A percentile compares a stretch with the other conserved stretches of the same genome.
Conservation (phyloP, 371 early-diverging fungal species). For the Lichtheimia ornata region DNA sequence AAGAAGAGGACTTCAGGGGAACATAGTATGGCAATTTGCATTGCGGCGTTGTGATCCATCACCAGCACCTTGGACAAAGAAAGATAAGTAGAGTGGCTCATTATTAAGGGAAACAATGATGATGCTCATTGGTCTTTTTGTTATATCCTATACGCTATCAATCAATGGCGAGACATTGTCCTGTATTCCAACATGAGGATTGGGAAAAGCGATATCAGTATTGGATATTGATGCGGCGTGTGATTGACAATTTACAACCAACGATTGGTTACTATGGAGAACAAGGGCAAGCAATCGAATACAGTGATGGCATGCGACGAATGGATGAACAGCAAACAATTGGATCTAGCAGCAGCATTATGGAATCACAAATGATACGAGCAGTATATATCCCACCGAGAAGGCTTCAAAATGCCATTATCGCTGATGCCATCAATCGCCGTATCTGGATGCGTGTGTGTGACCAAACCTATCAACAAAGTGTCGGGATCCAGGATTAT, state of each 20-base stretch:
- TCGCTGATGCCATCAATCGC: conserved; percentile 8
- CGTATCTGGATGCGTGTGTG: conserved; percentile 11
- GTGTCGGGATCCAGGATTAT: conserved; percentile 2
- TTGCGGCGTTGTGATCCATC: conserved; percentile 66
- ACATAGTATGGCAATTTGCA: conserved; percentile 53
- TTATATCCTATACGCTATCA: not conserved
- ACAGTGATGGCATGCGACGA: not conserved
- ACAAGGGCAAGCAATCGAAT: not conserved
- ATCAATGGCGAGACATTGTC: not conserved
- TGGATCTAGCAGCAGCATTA: not conserved
- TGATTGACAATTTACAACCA: not conserved
- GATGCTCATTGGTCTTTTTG: too few species aligned
- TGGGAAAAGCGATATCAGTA: not conserved
- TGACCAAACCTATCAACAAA: not conserved
- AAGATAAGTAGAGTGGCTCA: conserved; percentile 13
- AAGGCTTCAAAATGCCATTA: not conserved
- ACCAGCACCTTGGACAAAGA: conserved; percentile 63
- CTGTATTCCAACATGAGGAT: not conserved
- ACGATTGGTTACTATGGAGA: not conserved
- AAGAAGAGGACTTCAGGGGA: conserved; percentile 35
- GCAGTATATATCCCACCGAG: not conserved
- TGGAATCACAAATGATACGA: not conserved
- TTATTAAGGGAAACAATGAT: not conserved
- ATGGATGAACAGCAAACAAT: not conserved
- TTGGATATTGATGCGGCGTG: not conserved